phyloP scores from a whole-genome alignment of 257 asterid species.

The Linderniella brevidens region DNA sequence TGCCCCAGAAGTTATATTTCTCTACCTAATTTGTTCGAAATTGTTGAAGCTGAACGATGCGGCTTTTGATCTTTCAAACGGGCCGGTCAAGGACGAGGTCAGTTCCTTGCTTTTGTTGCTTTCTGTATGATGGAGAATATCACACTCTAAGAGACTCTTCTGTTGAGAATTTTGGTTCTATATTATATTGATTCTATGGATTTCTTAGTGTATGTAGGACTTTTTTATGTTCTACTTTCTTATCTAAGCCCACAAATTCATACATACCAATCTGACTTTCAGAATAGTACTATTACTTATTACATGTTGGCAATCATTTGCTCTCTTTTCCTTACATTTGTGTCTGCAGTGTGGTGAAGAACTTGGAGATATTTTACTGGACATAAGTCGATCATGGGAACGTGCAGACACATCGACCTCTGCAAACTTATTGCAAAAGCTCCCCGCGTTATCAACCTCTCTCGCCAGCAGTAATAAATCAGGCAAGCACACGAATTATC shows the following conservation, averaged over 20 bases:
- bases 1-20: background rate
- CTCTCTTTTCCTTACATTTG: slow-evolving; percentile 2
- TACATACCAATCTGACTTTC: too few relatives aligned
- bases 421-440: slow-evolving; percentile 35
- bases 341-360: slow-evolving; percentile 74
- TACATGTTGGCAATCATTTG: background rate
- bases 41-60: slow-evolving; percentile 85
- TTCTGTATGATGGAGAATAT: background rate
- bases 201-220: slow-evolving; percentile 6
- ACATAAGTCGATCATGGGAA: slow-evolving; percentile 89
- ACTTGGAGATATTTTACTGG: slow-evolving; percentile 46
- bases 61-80: slow-evolving; percentile 94
- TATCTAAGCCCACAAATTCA: too few relatives aligned
- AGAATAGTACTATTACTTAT: too few relatives aligned
- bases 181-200: too few relatives aligned
- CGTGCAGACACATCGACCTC: slow-evolving; percentile 59
- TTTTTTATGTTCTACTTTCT: background rate
- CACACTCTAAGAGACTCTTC: background rate
- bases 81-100: slow-evolving; percentile 75
- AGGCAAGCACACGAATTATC: slow-evolving; percentile 31
- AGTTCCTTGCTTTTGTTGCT: slow-evolving; percentile 6
- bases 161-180: slow-evolving; percentile 1
- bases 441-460: slow-evolving; percentile 34
- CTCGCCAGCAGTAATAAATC: slow-evolving; percentile 37
- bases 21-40: background rate